Base-by-base conservation (phyloP, 2,329 filamentous ascomycete species). In the Fusarium marasasianum region DNA sequence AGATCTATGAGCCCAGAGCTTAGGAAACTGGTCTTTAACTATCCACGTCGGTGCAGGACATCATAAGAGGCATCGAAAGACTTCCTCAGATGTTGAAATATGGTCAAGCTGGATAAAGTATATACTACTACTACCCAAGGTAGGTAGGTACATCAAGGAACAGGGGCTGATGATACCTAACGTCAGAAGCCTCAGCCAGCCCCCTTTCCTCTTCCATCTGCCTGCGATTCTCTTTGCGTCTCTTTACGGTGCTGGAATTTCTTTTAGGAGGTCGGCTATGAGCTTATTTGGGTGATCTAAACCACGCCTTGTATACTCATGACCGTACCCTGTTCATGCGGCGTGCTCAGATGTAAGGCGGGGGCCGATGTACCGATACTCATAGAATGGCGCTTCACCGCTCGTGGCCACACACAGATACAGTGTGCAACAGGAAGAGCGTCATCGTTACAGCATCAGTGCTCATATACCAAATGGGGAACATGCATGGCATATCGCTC, bases 231-330 rank as follows among this genome's bases (percentile, higher is more conserved):
- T 48, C 33, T 26, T 18, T 58, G n/a, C 14, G n/a, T n/a, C 14
- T 48, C 33, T 26, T 18, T 58, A 37, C 18, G n/a, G 31, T 26
- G 29, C 17, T 47, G 48, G 41, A 55, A 50, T 38, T 62, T 41
- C 50, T 31, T 53, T 51, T 26, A 8, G 51, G 26, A 62, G 51
- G 44, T 47, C 44, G 45, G n/a, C 55, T 53, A 40, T 44, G 56
- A 71, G 57, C 72, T 64, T 53, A 45, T 77, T 77, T 78, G 48
- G 64, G 66, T 35, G 48, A 45, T 33, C 40, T 53, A 76, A 63
- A 74, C 75, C 76, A 75, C 76, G 58, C 74, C 68, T 50, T 72
- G 73, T 44, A 63, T 44, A 63, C 76, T 76, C 76, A 78, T 78
- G 76, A 78, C 74, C 73, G 50, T 26, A 37, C 40, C 20, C 22